Conservation (phyloP, 1,139 yeast species). For the Wickerhamiella pararugosa region DNA sequence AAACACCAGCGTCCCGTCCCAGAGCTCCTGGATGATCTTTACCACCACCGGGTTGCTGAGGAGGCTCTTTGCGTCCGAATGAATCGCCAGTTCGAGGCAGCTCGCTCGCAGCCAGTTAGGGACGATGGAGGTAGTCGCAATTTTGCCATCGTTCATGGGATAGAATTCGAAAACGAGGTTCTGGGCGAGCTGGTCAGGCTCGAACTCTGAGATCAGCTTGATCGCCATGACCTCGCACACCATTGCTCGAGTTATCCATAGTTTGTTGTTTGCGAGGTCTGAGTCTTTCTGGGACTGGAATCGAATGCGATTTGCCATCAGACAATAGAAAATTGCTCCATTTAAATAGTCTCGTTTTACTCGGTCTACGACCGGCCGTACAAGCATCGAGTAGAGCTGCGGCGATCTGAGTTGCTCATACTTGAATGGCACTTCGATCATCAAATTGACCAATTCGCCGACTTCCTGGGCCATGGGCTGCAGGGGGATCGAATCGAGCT, state of each 20-base stretch:
- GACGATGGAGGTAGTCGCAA: slow-evolving; percentile 17
- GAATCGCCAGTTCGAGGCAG: slow-evolving; percentile 40
- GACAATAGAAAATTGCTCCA: slow-evolving; percentile 25
- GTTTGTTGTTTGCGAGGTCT: slow-evolving; percentile 36
- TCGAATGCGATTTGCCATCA: slow-evolving; percentile 26
- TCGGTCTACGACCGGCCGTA: slow-evolving; percentile 34
- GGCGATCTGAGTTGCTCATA: slow-evolving; percentile 44
- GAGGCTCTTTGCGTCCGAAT: slow-evolving; percentile 40
- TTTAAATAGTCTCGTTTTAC: slow-evolving; percentile 15
- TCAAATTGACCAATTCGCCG: slow-evolving; percentile 20
- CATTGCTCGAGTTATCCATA: slow-evolving; percentile 37
- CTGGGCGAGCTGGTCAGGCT: slow-evolving; percentile 29
- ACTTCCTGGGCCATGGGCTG: slow-evolving; percentile 21
- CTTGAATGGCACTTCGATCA: slow-evolving; percentile 35
- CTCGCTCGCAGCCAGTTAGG: slow-evolving; percentile 36
- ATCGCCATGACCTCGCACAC: slow-evolving; percentile 44
- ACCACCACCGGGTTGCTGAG: slow-evolving; percentile 43
- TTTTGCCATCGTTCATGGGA: slow-evolving; percentile 25
- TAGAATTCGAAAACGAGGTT: slow-evolving; percentile 28
- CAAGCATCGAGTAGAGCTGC: slow-evolving; percentile 35
- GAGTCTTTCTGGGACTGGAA: slow-evolving; percentile 36
- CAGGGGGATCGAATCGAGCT: slow-evolving; percentile 24
- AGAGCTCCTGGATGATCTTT: slow-evolving; percentile 36
- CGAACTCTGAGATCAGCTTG: slow-evolving; percentile 37
- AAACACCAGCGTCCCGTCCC: slow-evolving; percentile 36